These are phyloP conservation scores for Sphaerulina populicola DNA, from an alignment of 2,329 filamentous ascomycete species.

Conservation along the genomic window DNA sequence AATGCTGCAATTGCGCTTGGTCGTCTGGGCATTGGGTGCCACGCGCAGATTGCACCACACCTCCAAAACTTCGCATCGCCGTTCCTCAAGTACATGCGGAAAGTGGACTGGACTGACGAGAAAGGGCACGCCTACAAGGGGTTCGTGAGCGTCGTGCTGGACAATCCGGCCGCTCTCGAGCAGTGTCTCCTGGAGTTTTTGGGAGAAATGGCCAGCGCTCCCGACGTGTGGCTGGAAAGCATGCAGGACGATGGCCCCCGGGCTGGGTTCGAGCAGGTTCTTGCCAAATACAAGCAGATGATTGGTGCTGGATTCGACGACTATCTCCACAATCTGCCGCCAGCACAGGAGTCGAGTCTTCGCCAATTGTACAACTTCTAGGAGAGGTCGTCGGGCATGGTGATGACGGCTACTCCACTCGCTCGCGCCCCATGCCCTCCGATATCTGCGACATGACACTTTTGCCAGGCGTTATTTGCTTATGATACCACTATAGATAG, in stretches of 20 bases:
- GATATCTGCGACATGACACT: constrained; percentile 3
- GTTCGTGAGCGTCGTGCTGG: constrained; percentile 73
- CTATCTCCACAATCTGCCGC: constrained; percentile 43
- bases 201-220: constrained; percentile 66
- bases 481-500: constrained; percentile 26
- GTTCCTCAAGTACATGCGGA: constrained; percentile 73
- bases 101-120: constrained; percentile 81
- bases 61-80: constrained; percentile 71
- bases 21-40: constrained; percentile 71
- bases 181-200: constrained; percentile 76
- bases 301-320: constrained; percentile 46
- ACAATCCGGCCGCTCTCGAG: constrained; percentile 89
- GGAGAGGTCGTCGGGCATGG: constrained; percentile 20
- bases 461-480: constrained; percentile 15
- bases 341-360: constrained; percentile 38
- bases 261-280: constrained; percentile 60
- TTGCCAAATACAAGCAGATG: constrained; percentile 47
- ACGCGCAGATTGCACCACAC: constrained; percentile 67
- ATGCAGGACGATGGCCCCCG: constrained; percentile 54
- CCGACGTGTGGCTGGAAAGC: constrained; percentile 50
- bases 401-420: constrained; percentile 4
- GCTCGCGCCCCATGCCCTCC: background rate
- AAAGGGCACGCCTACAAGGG: constrained; percentile 90
- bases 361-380: constrained; percentile 38
- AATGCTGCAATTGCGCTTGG: constrained; percentile 92